Base-by-base conservation (phyloP, 75 land plant species). In the Gnetum montanum region DNA sequence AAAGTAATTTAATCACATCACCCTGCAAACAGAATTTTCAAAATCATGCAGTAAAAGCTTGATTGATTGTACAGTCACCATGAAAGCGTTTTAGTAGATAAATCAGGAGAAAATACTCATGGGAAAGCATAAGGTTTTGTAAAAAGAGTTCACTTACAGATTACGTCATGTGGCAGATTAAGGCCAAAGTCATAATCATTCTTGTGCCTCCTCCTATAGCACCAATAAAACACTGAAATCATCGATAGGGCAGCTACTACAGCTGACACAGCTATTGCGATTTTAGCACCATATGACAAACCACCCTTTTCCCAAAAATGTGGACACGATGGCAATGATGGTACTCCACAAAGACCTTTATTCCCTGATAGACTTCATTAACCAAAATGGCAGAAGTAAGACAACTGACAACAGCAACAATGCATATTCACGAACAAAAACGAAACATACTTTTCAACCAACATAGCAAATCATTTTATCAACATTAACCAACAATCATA, bases 141-240 rank as follows among this genome's bases (percentile, higher is more conserved):
- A 8, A 18, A 36, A 33, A 31, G 33, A 54, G 25, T 23, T 10
- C 0, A 75, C 90, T 88, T 77, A 92, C 97, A 74, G 35, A 71
- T 78, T 23, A 92, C 74, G 59, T 92, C 90, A 45, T 79, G 83
- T 44, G 97, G 86, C 45, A 73, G 74, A 37, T 58, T 58, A 46
- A 85, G 71, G 49, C 70, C 88, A 67, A 90, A 92, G 58, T 92
- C 97, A 60, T 84, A 80, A 43, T 92, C 90, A 54, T 81, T 69
- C 6, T 60, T 49, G 45, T 78, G 46, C 23, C 74, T 70, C 36
- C 84, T 55, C 35, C 75, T 61, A 59, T 74, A 76, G 66, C 49
- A 64, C 28, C 65, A 34, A 57, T 70, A 92, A 0, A 79, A 38
- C 25, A 59, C 20, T n/a, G 63, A 28, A 15, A 66, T n/a, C 34